Evolutionary conservation across 495 filamentous ascomycete species (phyloP).

Genomic region (Melanomma pulvis-pyrius): DNA sequence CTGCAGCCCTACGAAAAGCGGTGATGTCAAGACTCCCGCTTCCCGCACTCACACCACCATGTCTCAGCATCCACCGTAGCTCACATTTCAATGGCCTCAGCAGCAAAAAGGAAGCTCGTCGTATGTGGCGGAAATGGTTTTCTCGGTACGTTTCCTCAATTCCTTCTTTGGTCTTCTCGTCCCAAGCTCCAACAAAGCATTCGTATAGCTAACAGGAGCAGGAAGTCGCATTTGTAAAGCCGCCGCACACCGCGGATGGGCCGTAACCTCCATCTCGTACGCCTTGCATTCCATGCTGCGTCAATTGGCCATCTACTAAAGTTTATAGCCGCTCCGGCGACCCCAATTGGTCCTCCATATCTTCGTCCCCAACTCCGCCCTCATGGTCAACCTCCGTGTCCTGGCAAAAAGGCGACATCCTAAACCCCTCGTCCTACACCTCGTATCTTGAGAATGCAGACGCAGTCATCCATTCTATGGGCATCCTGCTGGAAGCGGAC

Average conservation of each 20-base stretch:
- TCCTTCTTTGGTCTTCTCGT: constrained; percentile 16
- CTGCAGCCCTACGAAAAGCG: constrained; percentile 25
- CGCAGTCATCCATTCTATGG: constrained; percentile 89
- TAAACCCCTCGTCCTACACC: constrained; percentile 77
- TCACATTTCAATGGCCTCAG: constrained; percentile 32
- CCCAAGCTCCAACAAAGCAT: background rate
- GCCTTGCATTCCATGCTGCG: background rate
- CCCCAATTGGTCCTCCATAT: constrained; percentile 78
- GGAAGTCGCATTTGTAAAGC: constrained; percentile 91
- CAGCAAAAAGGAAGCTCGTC: constrained; percentile 69
- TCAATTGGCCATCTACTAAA: background rate
- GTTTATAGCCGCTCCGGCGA: constrained; percentile 76
- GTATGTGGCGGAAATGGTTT: constrained; percentile 97
- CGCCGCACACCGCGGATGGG: constrained; percentile 79
- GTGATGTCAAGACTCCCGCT: constrained; percentile 35
- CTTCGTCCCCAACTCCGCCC: constrained; percentile 72
- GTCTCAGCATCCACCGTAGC: background rate
- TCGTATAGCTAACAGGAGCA: constrained; percentile 21
- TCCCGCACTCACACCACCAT: constrained; percentile 7
- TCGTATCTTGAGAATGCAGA: constrained; percentile 70
- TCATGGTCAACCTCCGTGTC: constrained; percentile 78
- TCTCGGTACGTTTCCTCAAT: constrained; percentile 55
- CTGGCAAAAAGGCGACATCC: constrained; percentile 86
- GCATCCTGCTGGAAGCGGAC: constrained; percentile 95
- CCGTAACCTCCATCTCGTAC: constrained; percentile 86